phyloP scores from a whole-genome alignment of 371 early-diverging fungal species.

The Mortierella polycephala region DNA sequence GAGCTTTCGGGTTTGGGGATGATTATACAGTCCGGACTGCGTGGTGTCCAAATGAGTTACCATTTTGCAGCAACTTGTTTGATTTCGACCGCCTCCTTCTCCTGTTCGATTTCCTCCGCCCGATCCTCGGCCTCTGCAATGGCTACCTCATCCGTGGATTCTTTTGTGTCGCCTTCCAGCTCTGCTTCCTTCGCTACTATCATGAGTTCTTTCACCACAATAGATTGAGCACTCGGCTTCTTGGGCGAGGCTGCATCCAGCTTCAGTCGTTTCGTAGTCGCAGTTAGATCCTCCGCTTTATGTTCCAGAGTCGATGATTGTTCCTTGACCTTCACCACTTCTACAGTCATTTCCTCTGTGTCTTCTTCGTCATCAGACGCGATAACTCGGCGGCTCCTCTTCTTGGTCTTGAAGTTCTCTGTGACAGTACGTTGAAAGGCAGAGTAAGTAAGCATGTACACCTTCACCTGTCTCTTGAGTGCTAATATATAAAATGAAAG shows the following conservation, averaged over 20 bases:
- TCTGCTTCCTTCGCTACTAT: background rate
- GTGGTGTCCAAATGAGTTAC: constrained; percentile 16
- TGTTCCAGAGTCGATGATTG: constrained; percentile 16
- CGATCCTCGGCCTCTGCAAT: constrained; percentile 39
- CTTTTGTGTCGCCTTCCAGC: background rate
- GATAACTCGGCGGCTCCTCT: constrained; percentile 32
- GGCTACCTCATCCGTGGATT: constrained; percentile 4
- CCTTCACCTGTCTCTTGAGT: background rate
- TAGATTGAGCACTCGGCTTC: constrained; percentile 14
- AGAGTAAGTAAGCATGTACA: constrained; percentile 7
- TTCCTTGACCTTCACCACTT: background rate
- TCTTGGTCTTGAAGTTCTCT: constrained; percentile 30
- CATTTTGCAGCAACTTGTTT: constrained; percentile 56
- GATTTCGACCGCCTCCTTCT: constrained; percentile 45
- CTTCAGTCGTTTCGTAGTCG: constrained; percentile 40
- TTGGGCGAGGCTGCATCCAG: constrained; percentile 30
- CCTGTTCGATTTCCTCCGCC: constrained; percentile 43
- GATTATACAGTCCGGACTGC: background rate
- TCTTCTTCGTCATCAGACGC: constrained; percentile 38
- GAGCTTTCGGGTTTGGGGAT: too few species aligned
- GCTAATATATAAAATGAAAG: background rate
- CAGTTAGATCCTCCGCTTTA: constrained; percentile 27
- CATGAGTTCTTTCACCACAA: background rate
- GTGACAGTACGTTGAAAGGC: background rate
- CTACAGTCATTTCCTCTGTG: background rate